Evolutionary conservation across 257 asterid species (phyloP), one percentile per base, ranked within the genome.

Genomic region (Leonotis leonurus): DNA sequence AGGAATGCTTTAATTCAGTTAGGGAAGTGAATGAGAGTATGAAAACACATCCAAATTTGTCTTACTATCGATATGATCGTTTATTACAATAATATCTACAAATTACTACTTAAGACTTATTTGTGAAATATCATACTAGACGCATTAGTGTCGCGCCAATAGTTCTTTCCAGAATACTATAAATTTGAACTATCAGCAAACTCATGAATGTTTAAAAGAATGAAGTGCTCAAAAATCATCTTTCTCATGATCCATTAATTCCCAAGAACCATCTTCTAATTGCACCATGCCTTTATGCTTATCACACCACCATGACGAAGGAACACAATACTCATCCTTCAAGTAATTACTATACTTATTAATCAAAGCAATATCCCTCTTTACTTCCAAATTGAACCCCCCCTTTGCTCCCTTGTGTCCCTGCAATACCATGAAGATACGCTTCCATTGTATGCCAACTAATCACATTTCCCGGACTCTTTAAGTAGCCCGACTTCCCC

Each of bases 231-330:
- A 77, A 41, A 65, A 55, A 21, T 60, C 73, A 56, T 65, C 83
- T 4, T 60, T 57, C 46, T 82, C 85, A 62, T 67, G 82, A 67
- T 85, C 98, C 67, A 25, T 52, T 70, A 88, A 67, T 27, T 73
- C 46, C 98, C 98, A 90, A 29, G 89, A 68, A 25, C 95, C 98
- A 78, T 88, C 96, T 0, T 55, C 76, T 51, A 73, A 71, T 61
- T 88, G 98, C 83, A 88, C 83, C 94, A 91, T 82, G 3, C 96
- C 96, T 37, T 76, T 83, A 16, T 91, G 63, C 78, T 73, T 76
- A 46, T 75, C 70, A 54, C 85, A 68, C 88, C 87, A 78, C 98
- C 98, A 91, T 0, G 78, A 51, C 22, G 24, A 76, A 2, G 89
- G 94, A 3, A 88, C 83, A 7, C 81, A 72, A 27, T 82, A 53